Percentiles rank a stretch among this genome's conserved stretches.
These are phyloP conservation scores for Pseudotulostoma volvatum DNA, from an alignment of 495 filamentous ascomycete species.

Conservation along the genomic window DNA sequence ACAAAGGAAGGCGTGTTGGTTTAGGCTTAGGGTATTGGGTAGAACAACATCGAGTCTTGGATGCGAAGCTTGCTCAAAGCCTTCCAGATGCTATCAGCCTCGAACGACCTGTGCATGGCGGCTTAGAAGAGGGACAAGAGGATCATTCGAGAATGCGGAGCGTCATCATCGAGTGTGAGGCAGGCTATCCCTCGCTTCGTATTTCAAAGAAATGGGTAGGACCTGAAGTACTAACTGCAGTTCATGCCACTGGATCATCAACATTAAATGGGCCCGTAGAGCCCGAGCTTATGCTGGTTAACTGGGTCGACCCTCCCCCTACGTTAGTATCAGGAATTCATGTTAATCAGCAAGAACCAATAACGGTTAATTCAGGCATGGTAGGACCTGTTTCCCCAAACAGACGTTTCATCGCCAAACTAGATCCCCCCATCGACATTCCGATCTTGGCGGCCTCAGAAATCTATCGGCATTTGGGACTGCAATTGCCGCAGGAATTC, in stretches of 20 bases:
- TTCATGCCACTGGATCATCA: constrained; percentile 12
- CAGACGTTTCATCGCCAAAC: constrained; percentile 63
- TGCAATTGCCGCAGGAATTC: constrained; percentile 35
- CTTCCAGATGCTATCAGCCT: constrained; percentile 22
- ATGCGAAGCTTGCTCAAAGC: constrained; percentile 19
- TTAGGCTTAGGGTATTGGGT: constrained; percentile 80
- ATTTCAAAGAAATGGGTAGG: constrained; percentile 32
- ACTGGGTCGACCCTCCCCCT: constrained; percentile 36
- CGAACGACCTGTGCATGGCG: constrained; percentile 17
- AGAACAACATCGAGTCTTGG: constrained; percentile 35
- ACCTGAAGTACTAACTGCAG: constrained; percentile 16
- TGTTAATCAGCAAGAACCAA: constrained; percentile 24
- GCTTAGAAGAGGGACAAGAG: constrained; percentile 9
- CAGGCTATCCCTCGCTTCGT: constrained; percentile 30
- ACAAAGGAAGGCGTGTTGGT: constrained; percentile 53
- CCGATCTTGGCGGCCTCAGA: constrained; percentile 49
- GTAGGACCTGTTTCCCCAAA: constrained; percentile 40
- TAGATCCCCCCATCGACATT: constrained; percentile 71
- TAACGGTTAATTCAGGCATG: constrained; percentile 30
- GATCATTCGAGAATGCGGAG: constrained; percentile 17
- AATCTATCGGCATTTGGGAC: constrained; percentile 48
- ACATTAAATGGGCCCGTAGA: constrained; percentile 10
- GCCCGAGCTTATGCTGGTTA: constrained; percentile 13
- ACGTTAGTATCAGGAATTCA: constrained; percentile 24
- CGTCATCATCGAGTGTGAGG: constrained; percentile 31